These are phyloP conservation scores for Cinchona pubescens DNA, from an alignment of 257 asterid genomes.

Conservation along the genomic window DNA sequence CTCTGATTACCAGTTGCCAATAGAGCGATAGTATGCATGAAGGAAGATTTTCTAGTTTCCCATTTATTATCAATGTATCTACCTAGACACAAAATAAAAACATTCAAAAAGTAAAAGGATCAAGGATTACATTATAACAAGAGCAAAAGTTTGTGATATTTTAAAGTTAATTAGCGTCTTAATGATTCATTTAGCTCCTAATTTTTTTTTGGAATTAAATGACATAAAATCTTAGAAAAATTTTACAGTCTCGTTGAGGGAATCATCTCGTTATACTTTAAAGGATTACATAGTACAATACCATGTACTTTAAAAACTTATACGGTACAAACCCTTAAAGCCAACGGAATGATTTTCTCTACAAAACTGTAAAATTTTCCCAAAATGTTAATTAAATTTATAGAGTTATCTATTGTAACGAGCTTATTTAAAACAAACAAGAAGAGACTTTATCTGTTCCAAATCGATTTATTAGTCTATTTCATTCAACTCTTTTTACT, in stretches of 20 bases:
- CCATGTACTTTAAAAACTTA: no score
- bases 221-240: not conserved
- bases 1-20: no score
- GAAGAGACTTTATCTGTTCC: not conserved
- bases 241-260: no score
- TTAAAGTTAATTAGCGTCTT: not conserved
- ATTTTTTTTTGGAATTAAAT: not conserved
- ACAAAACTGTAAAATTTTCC: no score
- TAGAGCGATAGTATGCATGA: not conserved
- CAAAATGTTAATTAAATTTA: no score
- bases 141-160: not conserved
- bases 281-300: no score
- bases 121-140: not conserved
- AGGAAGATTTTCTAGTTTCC: not conserved
- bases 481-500: not conserved
- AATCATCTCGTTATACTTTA: no score
- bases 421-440: not conserved
- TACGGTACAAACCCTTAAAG: no score
- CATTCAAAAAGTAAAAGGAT: not conserved
- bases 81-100: not conserved
- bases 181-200: not conserved
- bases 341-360: no score
- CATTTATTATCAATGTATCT: not conserved
- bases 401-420: not conserved
- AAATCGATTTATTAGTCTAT: not conserved